A percentile compares a stretch with the other conserved stretches of the same genome.
These are phyloP conservation scores for Castanea sativa DNA, from an alignment of 306 rosid genomes.

Conservation along the genomic window DNA sequence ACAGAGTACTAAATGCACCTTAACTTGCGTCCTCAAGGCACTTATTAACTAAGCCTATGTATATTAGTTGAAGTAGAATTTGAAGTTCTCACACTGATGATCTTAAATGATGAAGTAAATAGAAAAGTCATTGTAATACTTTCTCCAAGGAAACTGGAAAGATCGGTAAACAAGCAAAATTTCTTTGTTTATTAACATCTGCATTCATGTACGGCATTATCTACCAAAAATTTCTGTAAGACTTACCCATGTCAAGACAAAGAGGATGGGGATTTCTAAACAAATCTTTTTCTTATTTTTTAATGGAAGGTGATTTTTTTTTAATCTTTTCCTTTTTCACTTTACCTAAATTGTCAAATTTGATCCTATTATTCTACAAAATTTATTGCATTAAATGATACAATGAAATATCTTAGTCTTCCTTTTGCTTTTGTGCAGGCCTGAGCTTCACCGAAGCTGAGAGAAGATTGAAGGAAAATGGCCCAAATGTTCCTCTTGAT, in stretches of 20 bases:
- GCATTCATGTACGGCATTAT: neutral
- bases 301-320: neutral
- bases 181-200: neutral
- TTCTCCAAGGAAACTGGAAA: neutral
- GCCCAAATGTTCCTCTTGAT: constrained; percentile 71
- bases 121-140: neutral
- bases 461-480: constrained; percentile 63
- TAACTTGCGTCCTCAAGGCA: too few species aligned
- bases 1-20: too few species aligned
- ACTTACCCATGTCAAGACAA: neutral
- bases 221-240: neutral
- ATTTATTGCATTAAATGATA: neutral
- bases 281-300: neutral
- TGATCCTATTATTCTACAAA: neutral
- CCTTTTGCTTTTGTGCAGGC: constrained; percentile 44
- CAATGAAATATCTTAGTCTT: neutral
- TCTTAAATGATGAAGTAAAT: neutral
- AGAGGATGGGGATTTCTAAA: neutral
- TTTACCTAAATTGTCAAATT: neutral
- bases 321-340: neutral
- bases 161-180: neutral
- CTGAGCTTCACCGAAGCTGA: constrained; percentile 79
- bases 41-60: too few species aligned
- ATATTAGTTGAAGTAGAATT: neutral
- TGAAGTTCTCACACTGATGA: neutral